Percentiles rank a stretch among this genome's conserved stretches.
These are phyloP conservation scores for Eucalyptus virginea DNA, from an alignment of 345 rosid genomes.

Conservation along the genomic window DNA sequence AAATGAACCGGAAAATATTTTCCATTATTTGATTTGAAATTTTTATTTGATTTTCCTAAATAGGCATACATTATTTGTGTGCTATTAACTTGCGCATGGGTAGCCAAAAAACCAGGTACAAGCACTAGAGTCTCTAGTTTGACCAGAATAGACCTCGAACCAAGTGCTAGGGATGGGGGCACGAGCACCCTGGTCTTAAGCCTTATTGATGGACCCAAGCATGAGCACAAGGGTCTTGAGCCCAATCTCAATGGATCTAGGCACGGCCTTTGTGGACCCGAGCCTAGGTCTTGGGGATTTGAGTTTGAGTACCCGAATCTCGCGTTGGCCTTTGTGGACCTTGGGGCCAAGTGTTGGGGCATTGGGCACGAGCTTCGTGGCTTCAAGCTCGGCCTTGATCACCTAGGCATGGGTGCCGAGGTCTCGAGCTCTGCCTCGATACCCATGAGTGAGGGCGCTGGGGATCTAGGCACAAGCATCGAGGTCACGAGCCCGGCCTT, in stretches of 20 bases:
- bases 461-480: rapidly evolving
- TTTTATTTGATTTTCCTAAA: neutral
- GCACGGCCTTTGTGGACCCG: neutral
- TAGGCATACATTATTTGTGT: too few relatives aligned
- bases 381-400: neutral
- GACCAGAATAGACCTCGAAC: neutral
- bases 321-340: neutral
- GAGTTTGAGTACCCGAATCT: neutral
- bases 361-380: neutral
- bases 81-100: neutral
- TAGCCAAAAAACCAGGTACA: neutral
- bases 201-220: neutral
- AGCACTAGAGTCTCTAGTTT: neutral
- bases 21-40: too few relatives aligned
- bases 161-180: neutral
- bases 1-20: too few relatives aligned
- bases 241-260: neutral
- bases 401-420: neutral
- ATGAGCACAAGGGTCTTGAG: neutral
- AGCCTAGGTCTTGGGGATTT: neutral
- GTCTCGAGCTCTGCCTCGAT: neutral
- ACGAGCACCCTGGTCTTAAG: neutral
- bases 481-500: neutral
- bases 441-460: neutral
- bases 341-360: neutral